Evolutionary conservation across 805 yeast species (phyloP), one percentile per base, ranked within the genome.

Genomic region (Saturnispora zaruensis): DNA sequence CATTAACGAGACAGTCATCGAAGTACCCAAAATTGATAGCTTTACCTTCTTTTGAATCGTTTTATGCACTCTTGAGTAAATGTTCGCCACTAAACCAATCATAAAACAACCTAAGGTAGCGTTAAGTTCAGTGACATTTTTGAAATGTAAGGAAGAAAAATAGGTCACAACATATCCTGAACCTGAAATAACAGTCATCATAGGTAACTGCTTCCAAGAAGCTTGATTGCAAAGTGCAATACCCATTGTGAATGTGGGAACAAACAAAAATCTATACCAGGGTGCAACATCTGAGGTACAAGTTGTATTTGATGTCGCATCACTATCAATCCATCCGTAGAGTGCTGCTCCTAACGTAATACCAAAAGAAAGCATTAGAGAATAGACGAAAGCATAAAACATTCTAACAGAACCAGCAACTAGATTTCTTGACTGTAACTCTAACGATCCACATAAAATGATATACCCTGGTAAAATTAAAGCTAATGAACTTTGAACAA

Each of bases 391-490:
- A 8, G 98, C 97, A 66, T 91, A 91, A 63, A 91, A 90, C 97
- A 91, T 91, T 64, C 98, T 73, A 46, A 91, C 97, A 1, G 96
- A 76, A 0, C 98, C 98, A 0, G 97, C 95, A 24, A 91, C 96
- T 44, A 91, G 63, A 58, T 87, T 91, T 61, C 91, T 75, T 13
- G 95, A 82, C 67, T 91, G 98, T 41, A 91, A 69, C 60, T 91
- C 98, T 50, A 91, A 68, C 0, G 97, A 86, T 2, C 98, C 98
- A 69, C 95, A 85, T 21, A 91, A 68, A 66, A 91, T 89, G 55
- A 90, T 88, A 62, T 89, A 91, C 0, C 98, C 98, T 0, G 98
- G 98, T 47, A 91, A 74, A 63, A 91, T 91, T 59, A 91, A 72
- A 0, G 97, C 96, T 45, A 91, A 65, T 0, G 96, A 82, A 1